phyloP scores from a whole-genome alignment of 768 basidiomycete genomes.

The Phallus indusiatus region DNA sequence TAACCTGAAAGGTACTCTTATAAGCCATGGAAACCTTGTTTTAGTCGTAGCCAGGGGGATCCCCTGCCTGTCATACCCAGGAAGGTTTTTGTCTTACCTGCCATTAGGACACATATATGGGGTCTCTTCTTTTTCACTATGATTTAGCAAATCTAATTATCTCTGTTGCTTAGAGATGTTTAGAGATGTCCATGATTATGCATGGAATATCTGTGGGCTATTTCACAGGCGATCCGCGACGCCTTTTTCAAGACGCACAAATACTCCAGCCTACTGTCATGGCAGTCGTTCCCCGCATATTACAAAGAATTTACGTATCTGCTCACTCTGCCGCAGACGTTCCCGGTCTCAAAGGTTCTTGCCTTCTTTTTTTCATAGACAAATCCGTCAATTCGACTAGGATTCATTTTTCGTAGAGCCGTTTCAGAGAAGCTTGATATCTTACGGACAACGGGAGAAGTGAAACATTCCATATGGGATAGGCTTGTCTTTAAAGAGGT shows the following conservation, averaged over 20 bases:
- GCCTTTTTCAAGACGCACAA: conserved; percentile 86
- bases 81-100: conserved; percentile 59
- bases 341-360: conserved; percentile 2
- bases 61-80: conserved; percentile 38
- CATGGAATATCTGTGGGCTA: conserved; percentile 71
- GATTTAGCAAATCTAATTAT: not conserved
- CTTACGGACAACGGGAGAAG: conserved; percentile 57
- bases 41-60: conserved; percentile 47
- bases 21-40: conserved; percentile 64
- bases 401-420: conserved; percentile 73
- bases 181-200: conserved; percentile 48
- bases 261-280: conserved; percentile 76
- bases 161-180: conserved; percentile 21
- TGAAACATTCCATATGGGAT: conserved; percentile 81
- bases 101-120: conserved; percentile 88
- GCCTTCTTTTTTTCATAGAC: not conserved
- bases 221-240: conserved; percentile 81
- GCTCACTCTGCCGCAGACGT: conserved; percentile 61
- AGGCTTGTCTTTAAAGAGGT: conserved; percentile 89
- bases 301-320: conserved; percentile 79
- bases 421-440: conserved; percentile 65
- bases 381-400: conserved; percentile 23
- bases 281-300: conserved; percentile 78
- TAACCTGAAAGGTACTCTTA: conserved; percentile 48
- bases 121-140: conserved; percentile 30